A percentile compares a stretch with the other conserved stretches of the same genome.
phyloP scores from a whole-genome alignment of 2,329 filamentous ascomycete species.

The Aspergillus caelatus region DNA sequence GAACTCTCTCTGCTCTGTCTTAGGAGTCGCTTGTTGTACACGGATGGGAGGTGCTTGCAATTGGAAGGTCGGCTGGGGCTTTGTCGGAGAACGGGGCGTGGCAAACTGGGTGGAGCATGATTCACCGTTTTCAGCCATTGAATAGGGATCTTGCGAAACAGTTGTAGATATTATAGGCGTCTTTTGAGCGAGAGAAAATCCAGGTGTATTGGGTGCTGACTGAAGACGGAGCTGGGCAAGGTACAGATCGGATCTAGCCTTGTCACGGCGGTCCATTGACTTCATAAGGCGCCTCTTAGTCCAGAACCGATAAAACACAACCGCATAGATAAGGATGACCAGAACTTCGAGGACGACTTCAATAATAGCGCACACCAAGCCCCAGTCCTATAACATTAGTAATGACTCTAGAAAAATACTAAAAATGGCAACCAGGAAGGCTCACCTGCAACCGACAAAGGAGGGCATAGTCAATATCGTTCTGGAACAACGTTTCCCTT shows the following conservation, averaged over 20 bases:
- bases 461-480: conserved; percentile 84
- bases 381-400: conserved; percentile 70
- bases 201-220: conserved; percentile 92
- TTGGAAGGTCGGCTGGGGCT: conserved; percentile 68
- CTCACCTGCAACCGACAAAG: conserved; percentile 84
- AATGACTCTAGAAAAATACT: conserved; percentile 15
- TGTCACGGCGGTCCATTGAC: conserved; percentile 94
- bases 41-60: conserved; percentile 83
- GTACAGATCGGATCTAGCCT: conserved; percentile 91
- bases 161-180: conserved; percentile 46
- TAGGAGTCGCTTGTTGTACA: conserved; percentile 76
- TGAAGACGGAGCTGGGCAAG: conserved; percentile 81
- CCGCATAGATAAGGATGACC: conserved; percentile 86
- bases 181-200: conserved; percentile 72
- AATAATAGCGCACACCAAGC: conserved; percentile 94
- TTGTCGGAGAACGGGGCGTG: conserved; percentile 66
- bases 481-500: conserved; percentile 72
- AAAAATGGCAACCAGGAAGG: conserved; percentile 2
- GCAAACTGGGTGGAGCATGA: conserved; percentile 54
- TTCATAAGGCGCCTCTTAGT: conserved; percentile 93
- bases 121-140: conserved; percentile 58
- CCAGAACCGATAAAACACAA: conserved; percentile 97
- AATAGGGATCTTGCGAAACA: conserved; percentile 47
- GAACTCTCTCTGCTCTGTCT: conserved; percentile 65
- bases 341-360: conserved; percentile 92